Evolutionary conservation across 2,329 filamentous ascomycete genomes (phyloP), one percentile per base, ranked within the genome.

Genomic region (Epichloe scottii): DNA sequence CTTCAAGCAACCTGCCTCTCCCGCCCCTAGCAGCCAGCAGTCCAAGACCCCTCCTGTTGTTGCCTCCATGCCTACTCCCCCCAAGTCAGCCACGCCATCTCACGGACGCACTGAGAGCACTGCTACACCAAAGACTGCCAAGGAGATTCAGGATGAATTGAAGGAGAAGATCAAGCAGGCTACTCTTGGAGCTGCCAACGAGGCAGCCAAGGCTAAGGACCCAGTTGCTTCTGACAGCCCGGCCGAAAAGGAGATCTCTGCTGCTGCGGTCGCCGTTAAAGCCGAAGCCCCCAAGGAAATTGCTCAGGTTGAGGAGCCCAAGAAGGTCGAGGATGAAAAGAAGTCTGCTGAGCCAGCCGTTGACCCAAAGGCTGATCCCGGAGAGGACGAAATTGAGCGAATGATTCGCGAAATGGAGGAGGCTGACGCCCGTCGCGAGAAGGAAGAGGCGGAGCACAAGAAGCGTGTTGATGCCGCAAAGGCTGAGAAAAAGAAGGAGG

Each of bases 131-230:
- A 93, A 93, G 76, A 85, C 85, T 1, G 79, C 81, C 37, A 85
- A 91, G 64, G 86, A 95, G 69, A 88, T 88, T 56, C 84, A 84
- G 53, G 81, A 87, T 57, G 89, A 95, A 68, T 86, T 90, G 62
- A 85, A 85, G 67, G 82, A 86, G 64, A 84, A 88, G 64, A 84
- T 95, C 63, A 81, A 83, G 63, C 78, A 79, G 49, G 80, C 81
- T 51, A 73, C 72, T 2, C 66, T 68, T 49, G 64, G 63, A 19
- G 58, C 63, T 26, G 57, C 62, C 17, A 58, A 52, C 26, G 59
- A 59, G 21, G 64, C 65, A 54, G 56, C 63, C 23, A 62, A 62
- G 53, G 57, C 61, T 23, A 61, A 53, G 51, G 46, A 55, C n/a
- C 45, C 43, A 60, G 58, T 59, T 33, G 52, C 62, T 14, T 54